Base-by-base conservation (phyloP, 2,329 filamentous ascomycete genomes). In the Eutypa lata region DNA sequence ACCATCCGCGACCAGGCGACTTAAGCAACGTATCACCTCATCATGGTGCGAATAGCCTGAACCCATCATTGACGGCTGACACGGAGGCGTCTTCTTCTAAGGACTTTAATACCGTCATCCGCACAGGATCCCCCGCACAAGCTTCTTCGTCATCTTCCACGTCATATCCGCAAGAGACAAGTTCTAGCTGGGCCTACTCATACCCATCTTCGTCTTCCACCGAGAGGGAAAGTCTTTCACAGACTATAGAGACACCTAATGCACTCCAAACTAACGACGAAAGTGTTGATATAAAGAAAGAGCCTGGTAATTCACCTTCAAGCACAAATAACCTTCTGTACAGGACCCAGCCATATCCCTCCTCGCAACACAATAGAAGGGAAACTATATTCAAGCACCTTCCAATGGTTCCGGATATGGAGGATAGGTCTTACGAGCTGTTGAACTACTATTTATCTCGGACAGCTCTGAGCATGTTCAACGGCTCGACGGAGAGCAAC, bases 401-500 rank as follows among this genome's bases (percentile, higher is more conserved):
- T 24, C 14, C 42, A 13, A 5, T n/a, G 13, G 18, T 26, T 24
- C 42, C 42, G 13, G 22, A 13, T 10, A 16, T 45, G 16, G 42
- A 45, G 6, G 22, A 45, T 26, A 8, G 42, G 62, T 77, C 65
- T 52, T 71, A 72, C 65, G 74, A 76, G 46, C 66, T 78, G 5
- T 66, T 78, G 10, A 72, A 71, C 51, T 76, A 77, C 59, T 78
- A 78, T 55, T 56, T 77, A 6, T 61, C 66, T 2, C 73, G 72
- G 2, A 78, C 75, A 0, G 71, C 73, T 16, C 71, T 72, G 43
- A 76, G 73, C 48, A 77, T 78, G 74, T 74, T 72, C 31, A 78
- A 78, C 50, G 75, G 73, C 1, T 74, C 75, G 1, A 76, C 75
- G 1, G 67, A 70, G 1, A 64, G 74, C 42, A 78, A 78, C 43